phyloP scores from a whole-genome alignment of 208 protist species.

The Leishmania mexicana region DNA sequence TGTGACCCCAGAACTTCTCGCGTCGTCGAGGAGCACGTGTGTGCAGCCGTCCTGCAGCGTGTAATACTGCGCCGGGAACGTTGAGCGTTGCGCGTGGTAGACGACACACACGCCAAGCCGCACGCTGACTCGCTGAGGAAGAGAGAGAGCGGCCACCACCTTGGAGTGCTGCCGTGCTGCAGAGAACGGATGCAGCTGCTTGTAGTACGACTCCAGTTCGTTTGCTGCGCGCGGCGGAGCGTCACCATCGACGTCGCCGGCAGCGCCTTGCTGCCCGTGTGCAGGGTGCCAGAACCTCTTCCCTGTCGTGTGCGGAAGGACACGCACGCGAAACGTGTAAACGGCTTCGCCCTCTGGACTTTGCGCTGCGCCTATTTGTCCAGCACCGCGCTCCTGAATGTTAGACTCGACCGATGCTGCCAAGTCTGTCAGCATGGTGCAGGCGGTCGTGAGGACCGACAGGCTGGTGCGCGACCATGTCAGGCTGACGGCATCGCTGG shows the following conservation, averaged over 20 bases:
- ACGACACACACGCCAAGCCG: conserved; percentile 28
- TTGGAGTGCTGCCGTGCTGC: neutral
- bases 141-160: too few species aligned
- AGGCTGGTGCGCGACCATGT: conserved; percentile 33
- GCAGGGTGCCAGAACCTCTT: conserved; percentile 3
- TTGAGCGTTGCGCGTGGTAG: conserved; percentile 21
- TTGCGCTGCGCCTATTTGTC: neutral
- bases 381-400: neutral
- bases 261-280: neutral
- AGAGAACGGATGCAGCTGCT: conserved; percentile 24
- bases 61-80: conserved; percentile 31
- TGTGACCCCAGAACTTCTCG: neutral
- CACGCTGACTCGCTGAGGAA: conserved; percentile 15
- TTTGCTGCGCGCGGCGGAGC: neutral
- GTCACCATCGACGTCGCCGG: neutral
- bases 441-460: conserved; percentile 25
- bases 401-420: conserved; percentile 8
- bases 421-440: conserved; percentile 17
- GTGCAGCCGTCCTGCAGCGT: conserved; percentile 23
- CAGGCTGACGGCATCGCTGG: conserved; percentile 8
- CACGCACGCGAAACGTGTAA: conserved; percentile 20
- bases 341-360: neutral
- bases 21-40: conserved; percentile 7
- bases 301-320: conserved; percentile 22
- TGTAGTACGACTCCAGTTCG: conserved; percentile 8